phyloP scores from a whole-genome alignment of 23 red algal genomes.

The Gracilaria gracilis region DNA sequence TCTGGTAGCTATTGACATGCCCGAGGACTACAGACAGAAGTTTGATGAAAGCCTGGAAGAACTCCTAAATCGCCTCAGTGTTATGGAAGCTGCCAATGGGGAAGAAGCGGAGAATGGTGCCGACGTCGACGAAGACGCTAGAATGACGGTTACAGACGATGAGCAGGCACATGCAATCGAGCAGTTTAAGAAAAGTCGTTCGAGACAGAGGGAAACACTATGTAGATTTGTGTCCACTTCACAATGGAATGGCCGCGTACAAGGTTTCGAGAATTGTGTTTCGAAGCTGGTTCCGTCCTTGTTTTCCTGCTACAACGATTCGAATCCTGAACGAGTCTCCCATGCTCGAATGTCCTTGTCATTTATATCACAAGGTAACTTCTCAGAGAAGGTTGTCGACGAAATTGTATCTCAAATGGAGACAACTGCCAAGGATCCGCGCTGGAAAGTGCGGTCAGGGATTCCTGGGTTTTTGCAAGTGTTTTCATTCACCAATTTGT shows the following conservation, averaged over 20 bases:
- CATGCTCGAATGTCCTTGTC: conserved; percentile 81
- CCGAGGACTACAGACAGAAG: background rate
- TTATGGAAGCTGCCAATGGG: background rate
- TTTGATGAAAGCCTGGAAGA: conserved; percentile 35
- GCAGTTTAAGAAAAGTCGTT: conserved; percentile 69
- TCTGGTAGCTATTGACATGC: conserved; percentile 48
- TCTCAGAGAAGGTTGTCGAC: conserved; percentile 26
- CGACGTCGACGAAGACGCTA: background rate
- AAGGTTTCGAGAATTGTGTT: conserved; percentile 56
- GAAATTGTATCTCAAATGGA: conserved; percentile 50
- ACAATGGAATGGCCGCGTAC: conserved; percentile 79
- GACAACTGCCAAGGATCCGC: conserved; percentile 38
- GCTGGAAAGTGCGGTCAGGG: conserved; percentile 64
- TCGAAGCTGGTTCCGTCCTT: conserved; percentile 53
- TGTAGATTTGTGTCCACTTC: conserved; percentile 80
- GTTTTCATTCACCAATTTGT: conserved; percentile 72
- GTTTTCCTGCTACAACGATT: conserved; percentile 71
- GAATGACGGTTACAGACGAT: conserved; percentile 25
- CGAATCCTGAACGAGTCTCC: conserved; percentile 68
- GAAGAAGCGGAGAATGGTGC: background rate
- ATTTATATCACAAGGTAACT: conserved; percentile 61
- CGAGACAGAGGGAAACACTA: conserved; percentile 79
- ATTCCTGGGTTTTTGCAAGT: conserved; percentile 83
- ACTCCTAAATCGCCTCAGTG: conserved; percentile 42
- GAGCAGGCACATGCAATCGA: background rate